phyloP scores from a whole-genome alignment of 2,329 filamentous ascomycete species.

The Fusarium decemcellulare region DNA sequence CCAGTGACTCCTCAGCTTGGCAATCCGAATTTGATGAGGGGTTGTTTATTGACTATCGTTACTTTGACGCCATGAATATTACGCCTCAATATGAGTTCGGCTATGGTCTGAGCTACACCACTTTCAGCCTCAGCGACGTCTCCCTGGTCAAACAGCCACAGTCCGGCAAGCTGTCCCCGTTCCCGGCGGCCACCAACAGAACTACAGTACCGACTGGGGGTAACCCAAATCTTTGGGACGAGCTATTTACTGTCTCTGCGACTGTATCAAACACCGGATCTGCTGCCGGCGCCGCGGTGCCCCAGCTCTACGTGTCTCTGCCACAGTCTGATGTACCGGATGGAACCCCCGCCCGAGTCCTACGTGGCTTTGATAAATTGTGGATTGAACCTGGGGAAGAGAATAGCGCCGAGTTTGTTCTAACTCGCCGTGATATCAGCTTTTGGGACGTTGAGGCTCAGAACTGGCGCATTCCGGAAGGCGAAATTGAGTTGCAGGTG shows the following conservation, averaged over 20 bases:
- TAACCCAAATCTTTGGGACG: constrained; percentile 61
- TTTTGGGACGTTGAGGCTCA: constrained; percentile 76
- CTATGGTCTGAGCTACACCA: constrained; percentile 81
- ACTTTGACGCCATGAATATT: constrained; percentile 77
- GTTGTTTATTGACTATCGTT: constrained; percentile 72
- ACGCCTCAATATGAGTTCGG: constrained; percentile 80
- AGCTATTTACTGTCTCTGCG: constrained; percentile 65
- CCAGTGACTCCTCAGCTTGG: constrained; percentile 1
- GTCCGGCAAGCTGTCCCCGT: constrained; percentile 7
- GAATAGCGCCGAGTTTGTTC: constrained; percentile 64
- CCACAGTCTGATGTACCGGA: constrained; percentile 46
- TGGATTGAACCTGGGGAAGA: constrained; percentile 68
- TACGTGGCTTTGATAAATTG: constrained; percentile 75
- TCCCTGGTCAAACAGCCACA: constrained; percentile 54
- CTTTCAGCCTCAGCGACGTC: constrained; percentile 72
- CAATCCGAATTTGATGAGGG: constrained; percentile 11
- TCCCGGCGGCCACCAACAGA: too few species aligned
- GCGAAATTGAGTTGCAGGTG: too few species aligned
- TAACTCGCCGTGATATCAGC: constrained; percentile 73
- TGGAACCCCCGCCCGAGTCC: constrained; percentile 66
- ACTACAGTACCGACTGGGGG: constrained; percentile 55
- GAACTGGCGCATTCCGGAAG: constrained; percentile 63
- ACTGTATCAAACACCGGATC: constrained; percentile 76
- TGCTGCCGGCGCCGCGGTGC: constrained; percentile 63
- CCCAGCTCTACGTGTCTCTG: constrained; percentile 68